Evolutionary conservation across 2,329 filamentous ascomycete genomes (phyloP).

Genomic region (Lithohypha guttulata): DNA sequence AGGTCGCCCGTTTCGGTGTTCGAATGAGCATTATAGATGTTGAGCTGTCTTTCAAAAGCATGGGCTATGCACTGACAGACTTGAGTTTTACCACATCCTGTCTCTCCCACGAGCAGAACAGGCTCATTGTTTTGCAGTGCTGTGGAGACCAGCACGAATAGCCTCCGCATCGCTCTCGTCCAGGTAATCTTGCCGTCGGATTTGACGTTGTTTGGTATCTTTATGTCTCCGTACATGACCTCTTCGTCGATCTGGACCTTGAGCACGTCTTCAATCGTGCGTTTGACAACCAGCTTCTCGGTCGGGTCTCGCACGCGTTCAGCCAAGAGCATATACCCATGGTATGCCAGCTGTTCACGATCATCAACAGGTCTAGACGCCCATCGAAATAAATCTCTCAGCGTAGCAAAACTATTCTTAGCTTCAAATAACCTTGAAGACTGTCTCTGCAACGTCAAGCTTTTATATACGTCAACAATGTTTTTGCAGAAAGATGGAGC

Average conservation of each 20-base stretch:
- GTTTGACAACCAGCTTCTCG: conserved; percentile 73
- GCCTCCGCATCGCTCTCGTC: conserved; percentile 86
- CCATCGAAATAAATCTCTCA: conserved; percentile 94
- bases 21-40: conserved; percentile 93
- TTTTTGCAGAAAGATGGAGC: conserved; percentile 82
- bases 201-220: conserved; percentile 26
- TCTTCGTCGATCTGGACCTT: conserved; percentile 69
- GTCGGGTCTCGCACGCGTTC: conserved; percentile 88
- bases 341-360: conserved; percentile 75
- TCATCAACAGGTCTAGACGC: conserved; percentile 74
- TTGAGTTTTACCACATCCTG: conserved; percentile 94
- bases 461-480: conserved; percentile 89
- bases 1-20: conserved; percentile 96
- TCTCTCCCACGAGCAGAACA: conserved; percentile 88
- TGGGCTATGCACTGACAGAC: conserved; percentile 88
- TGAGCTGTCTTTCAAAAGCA: conserved; percentile 61
- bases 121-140: conserved; percentile 86
- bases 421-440: conserved; percentile 89
- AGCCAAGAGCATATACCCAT: conserved; percentile 92
- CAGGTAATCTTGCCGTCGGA: conserved; percentile 55
- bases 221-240: conserved; percentile 51
- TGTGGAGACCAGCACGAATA: conserved; percentile 80
- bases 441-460: conserved; percentile 80
- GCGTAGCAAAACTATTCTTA: conserved; percentile 91
- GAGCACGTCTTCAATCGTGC: conserved; percentile 81